Evolutionary conservation across 257 asterid species (phyloP), one percentile per base, ranked within the genome.

Genomic region (Solanum virginianum): DNA sequence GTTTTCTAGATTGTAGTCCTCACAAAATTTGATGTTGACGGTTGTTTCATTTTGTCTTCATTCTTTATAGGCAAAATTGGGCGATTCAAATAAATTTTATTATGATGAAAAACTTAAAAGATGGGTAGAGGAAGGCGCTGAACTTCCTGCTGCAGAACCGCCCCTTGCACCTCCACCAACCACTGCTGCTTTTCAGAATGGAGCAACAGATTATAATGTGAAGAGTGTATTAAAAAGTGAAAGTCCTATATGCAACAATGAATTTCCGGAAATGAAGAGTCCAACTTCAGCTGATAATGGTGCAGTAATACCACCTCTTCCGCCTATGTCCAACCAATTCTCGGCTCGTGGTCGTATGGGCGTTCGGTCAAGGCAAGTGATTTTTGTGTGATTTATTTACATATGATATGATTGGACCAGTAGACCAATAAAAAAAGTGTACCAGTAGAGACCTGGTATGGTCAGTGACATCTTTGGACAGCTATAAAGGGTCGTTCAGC

Each of bases 71-170:
- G 99, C 98, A 41, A 97, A 97, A 91, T 91, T 97, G 93, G 99
- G 99, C 49, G 98, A 94, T 6, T 54, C 89, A 22, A 97, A 97
- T 86, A 95, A 97, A 93, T 95, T 97, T 55, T 93, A 94, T 87
- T 97, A 92, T 77, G 98, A 95, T 57, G 98, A 94, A 82, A 92
- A 94, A 80, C 98, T 94, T 82, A 94, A 95, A 91, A 93, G 98
- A 89, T 97, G 99, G 99, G 98, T 97, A 75, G 98, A 95, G 92
- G 98, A 95, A 92, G 98, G 99, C 47, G 95, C 91, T 63, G 94
- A 84, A 51, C 91, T 90, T 71, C 96, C 97, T 36, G 90, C 94
- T 47, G 92, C 88, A 85, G 98, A 94, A 90, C 88, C 93, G 3
- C 91, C 91, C 77, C 91, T 90, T 88, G 92, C 98, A 79, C 97